Conservation (phyloP, 2,329 filamentous ascomycete genomes). For the Calonectria hawksworthii region DNA sequence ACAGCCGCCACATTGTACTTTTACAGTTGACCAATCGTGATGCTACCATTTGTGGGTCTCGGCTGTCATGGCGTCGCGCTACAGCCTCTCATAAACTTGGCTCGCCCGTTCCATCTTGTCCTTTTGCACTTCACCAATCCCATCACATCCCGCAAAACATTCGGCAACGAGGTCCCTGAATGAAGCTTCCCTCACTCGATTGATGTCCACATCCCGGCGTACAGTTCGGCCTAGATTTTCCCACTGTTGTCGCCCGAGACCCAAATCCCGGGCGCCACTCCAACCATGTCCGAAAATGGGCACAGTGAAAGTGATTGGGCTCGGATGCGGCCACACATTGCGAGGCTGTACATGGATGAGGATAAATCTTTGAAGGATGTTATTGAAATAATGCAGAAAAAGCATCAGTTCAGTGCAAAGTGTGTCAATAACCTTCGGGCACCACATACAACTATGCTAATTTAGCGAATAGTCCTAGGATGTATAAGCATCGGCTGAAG, state of each 20-base stretch:
- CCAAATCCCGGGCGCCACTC: neutral
- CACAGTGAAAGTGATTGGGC: neutral
- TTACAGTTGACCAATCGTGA: neutral
- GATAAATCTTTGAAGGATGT: neutral
- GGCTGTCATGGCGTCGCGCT: neutral
- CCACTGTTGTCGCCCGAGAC: neutral
- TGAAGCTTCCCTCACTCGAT: neutral
- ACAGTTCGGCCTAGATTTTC: neutral
- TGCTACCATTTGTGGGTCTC: neutral
- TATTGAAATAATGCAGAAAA: neutral
- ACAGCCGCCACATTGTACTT: neutral
- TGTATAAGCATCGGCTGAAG: constrained; percentile 2
- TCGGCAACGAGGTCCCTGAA: neutral
- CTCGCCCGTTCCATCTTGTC: neutral
- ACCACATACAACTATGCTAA: neutral
- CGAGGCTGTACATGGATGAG: neutral
- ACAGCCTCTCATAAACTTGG: neutral
- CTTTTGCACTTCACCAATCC: constrained; percentile 3
- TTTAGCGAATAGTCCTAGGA: neutral
- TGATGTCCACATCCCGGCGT: neutral
- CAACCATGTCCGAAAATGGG: neutral
- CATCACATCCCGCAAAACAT: neutral
- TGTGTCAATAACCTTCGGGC: neutral
- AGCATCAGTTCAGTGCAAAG: neutral
- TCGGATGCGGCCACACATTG: neutral